Conservation (phyloP, 192 early-diverging fungal species). For the Phycomyces nitens region DNA sequence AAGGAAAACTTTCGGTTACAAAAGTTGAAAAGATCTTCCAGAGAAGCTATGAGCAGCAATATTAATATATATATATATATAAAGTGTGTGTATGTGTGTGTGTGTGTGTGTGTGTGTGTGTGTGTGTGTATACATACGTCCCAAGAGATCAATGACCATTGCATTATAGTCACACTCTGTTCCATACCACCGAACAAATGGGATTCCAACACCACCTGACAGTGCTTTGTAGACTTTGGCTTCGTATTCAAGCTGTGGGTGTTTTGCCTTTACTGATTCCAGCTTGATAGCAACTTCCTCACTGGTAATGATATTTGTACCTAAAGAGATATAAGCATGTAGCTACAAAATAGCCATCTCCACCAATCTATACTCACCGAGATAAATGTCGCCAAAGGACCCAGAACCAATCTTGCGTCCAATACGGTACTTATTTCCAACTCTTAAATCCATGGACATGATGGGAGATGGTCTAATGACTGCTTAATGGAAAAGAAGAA, state of each 20-base stretch:
- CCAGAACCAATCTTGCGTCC: conserved; percentile 96
- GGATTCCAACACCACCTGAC: conserved; percentile 87
- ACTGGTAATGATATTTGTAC: conserved; percentile 81
- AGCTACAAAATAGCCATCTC: no score
- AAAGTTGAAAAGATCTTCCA: conserved; percentile 89
- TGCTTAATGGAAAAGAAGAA: no score
- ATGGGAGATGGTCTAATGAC: not conserved
- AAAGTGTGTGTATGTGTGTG: no score
- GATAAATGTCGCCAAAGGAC: conserved; percentile 97
- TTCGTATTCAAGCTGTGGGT: conserved; percentile 98
- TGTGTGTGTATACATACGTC: conserved; percentile 36
- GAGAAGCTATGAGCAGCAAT: conserved; percentile 35
- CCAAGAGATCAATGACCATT: conserved; percentile 86
- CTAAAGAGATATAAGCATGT: conserved; percentile 37
- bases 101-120: no score
- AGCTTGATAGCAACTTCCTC: conserved; percentile 99
- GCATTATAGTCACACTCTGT: conserved; percentile 80
- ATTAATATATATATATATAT: conserved; percentile 5
- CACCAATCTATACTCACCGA: conserved; percentile 54
- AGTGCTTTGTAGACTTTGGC: conserved; percentile 93
- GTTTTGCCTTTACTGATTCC: conserved; percentile 89
- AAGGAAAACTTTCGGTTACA: conserved; percentile 85
- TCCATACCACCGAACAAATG: conserved; percentile 84
- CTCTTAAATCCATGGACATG: conserved; percentile 70
- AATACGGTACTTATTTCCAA: conserved; percentile 92